Evolutionary conservation across 2,329 filamentous ascomycete genomes (phyloP), one percentile per base, ranked within the genome.

Genomic region (Aphanocladium album): DNA sequence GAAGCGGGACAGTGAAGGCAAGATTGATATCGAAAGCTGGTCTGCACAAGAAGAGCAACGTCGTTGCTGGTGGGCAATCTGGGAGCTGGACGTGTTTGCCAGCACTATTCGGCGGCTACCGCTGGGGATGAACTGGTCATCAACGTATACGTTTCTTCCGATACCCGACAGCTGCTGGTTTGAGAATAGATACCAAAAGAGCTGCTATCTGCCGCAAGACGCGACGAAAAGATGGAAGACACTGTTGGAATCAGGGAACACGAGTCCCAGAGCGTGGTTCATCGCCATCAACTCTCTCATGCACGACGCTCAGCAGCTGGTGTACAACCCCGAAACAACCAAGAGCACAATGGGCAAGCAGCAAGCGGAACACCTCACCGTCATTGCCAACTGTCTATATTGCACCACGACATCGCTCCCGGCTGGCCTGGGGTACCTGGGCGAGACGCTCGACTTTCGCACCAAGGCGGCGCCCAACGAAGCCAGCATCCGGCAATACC

Each of bases 41-140:
- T 52, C 49, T 5, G 27, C 30, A 8, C 25, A 33, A 11, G 74
- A 77, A 64, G 74, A 76, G 62, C 68, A 72, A 50, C 69, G 74
- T 1, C 69, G 75, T 3, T 70, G 71, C 1, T 77, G 71, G 70
- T 77, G 74, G 75, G 71, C 73, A 0, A 69, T 76, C n/a, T 77
- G 73, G 73, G 75, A 77, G 58, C 75, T 77, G 70, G 75, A 77
- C 60, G 70, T 75, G 9, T 77, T 75, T 61, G 73, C 74, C 2
- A 73, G 69, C 53, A 73, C 73, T n/a, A 73, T 77, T 35, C 69
- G 73, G 9, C 69, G 73, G 4, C 67, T 68, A 17, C 75, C 75
- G 2, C 70, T 71, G 1, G 74, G 70, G 0, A 69, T 77, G 6
- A 67, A 74, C 62, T 73, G 70, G 68, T 62, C 65, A 5, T 68